phyloP scores from a whole-genome alignment of 2,329 filamentous ascomycete species.

The Penicillium brasilianum region DNA sequence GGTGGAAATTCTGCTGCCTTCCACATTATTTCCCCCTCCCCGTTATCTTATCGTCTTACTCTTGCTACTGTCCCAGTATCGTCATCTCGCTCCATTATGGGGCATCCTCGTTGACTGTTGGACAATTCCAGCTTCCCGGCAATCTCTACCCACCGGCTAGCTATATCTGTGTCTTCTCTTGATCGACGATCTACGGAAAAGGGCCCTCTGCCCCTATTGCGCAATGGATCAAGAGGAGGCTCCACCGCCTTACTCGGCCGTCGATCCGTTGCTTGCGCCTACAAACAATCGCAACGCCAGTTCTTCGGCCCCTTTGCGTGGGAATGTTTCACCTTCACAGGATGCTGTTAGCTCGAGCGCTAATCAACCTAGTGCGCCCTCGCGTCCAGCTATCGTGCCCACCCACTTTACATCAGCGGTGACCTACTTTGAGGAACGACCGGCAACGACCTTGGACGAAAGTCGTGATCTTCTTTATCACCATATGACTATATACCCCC shows the following conservation, averaged over 20 bases:
- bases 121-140: slow-evolving; percentile 12
- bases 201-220: slow-evolving; percentile 7
- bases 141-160: background rate
- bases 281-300: slow-evolving; percentile 29
- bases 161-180: background rate
- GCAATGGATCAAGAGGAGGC: slow-evolving; percentile 46
- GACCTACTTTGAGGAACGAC: slow-evolving; percentile 47
- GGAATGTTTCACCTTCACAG: slow-evolving; percentile 22
- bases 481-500: slow-evolving; percentile 47
- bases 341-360: slow-evolving; percentile 28
- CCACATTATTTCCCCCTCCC: slow-evolving; percentile 6
- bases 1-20: slow-evolving; percentile 42
- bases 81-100: slow-evolving; percentile 16
- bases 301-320: slow-evolving; percentile 28
- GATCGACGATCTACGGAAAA: slow-evolving; percentile 6
- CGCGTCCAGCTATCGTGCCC: slow-evolving; percentile 27
- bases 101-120: slow-evolving; percentile 20
- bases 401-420: slow-evolving; percentile 43
- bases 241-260: slow-evolving; percentile 49
- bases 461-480: slow-evolving; percentile 39
- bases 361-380: slow-evolving; percentile 11
- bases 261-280: slow-evolving; percentile 43
- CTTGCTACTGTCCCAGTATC: background rate
- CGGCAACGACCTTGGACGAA: slow-evolving; percentile 32
- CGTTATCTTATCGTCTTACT: slow-evolving; percentile 24